A percentile compares a stretch with the other conserved stretches of the same genome.
Evolutionary conservation across 2,329 filamentous ascomycete species (phyloP).

Genomic region (Monilinia vaccinii-corymbosi): DNA sequence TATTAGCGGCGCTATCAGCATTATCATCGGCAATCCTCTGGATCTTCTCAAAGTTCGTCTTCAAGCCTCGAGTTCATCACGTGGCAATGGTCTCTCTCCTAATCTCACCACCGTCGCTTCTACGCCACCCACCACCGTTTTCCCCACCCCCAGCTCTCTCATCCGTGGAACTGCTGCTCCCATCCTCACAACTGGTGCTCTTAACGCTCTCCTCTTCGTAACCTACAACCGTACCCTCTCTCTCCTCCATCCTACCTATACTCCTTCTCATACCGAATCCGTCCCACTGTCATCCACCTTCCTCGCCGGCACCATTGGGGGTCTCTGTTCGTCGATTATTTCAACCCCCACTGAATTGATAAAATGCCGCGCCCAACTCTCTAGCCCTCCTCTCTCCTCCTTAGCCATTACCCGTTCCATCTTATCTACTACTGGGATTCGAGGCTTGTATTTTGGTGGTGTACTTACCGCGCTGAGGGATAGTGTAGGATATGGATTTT

Average conservation of each 20-base stretch:
- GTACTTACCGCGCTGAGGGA: slow-evolving; percentile 74
- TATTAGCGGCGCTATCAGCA: slow-evolving; percentile 74
- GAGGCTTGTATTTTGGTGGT: slow-evolving; percentile 75
- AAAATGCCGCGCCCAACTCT: slow-evolving; percentile 81
- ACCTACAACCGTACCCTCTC: slow-evolving; percentile 79
- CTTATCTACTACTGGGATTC: slow-evolving; percentile 47
- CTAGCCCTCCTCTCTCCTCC: slow-evolving; percentile 30
- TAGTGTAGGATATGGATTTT: slow-evolving; percentile 91
- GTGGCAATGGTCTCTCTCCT: slow-evolving; percentile 1
- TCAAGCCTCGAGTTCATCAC: slow-evolving; percentile 48
- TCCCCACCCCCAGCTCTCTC: slow-evolving; percentile 33
- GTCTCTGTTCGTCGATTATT: slow-evolving; percentile 76
- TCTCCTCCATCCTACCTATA: slow-evolving; percentile 39
- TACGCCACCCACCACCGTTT: slow-evolving; percentile 27
- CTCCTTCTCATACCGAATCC: slow-evolving; percentile 22
- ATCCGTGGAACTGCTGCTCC: slow-evolving; percentile 70
- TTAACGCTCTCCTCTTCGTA: slow-evolving; percentile 85
- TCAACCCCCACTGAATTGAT: slow-evolving; percentile 84
- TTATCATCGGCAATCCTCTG: slow-evolving; percentile 81
- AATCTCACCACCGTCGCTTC: slow-evolving; percentile 10
- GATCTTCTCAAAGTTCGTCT: slow-evolving; percentile 72
- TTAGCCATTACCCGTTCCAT: slow-evolving; percentile 54
- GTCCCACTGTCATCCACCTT: slow-evolving; percentile 57
- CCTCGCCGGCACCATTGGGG: slow-evolving; percentile 70
- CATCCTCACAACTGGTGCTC: slow-evolving; percentile 78